Percentiles rank a stretch among this genome's conserved stretches.
These are phyloP conservation scores for Fusarium coicis DNA, from an alignment of 2,329 filamentous ascomycete species.

Conservation along the genomic window DNA sequence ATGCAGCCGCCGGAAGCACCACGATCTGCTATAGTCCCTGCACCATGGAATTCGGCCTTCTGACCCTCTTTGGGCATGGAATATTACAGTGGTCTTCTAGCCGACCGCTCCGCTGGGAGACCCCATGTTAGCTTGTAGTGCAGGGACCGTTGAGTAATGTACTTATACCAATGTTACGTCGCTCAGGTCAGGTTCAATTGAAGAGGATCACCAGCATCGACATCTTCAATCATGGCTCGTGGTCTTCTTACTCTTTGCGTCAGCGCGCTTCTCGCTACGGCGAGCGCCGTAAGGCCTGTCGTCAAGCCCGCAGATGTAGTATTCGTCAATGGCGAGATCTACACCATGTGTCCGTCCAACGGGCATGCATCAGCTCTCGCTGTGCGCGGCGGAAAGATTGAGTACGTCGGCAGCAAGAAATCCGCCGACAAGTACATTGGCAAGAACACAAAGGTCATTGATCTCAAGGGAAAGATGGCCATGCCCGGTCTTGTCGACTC, in stretches of 20 bases:
- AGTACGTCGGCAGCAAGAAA: constrained; percentile 35
- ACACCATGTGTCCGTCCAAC: constrained; percentile 35
- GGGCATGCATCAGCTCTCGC: constrained; percentile 33
- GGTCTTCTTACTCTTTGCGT: constrained; percentile 26
- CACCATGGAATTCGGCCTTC: background rate
- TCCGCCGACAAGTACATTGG: constrained; percentile 37
- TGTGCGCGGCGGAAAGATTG: constrained; percentile 35
- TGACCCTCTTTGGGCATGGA: background rate
- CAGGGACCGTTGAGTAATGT: background rate
- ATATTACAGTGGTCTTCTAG: background rate
- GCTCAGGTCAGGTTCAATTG: background rate
- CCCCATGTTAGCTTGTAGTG: background rate
- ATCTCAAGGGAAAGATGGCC: constrained; percentile 45
- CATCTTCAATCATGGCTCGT: constrained; percentile 27
- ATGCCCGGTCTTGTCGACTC: constrained; percentile 46
- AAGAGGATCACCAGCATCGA: background rate
- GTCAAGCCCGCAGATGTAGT: constrained; percentile 37
- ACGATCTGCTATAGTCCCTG: background rate
- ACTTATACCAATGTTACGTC: background rate
- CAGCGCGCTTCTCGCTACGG: constrained; percentile 25
- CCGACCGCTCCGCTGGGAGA: background rate
- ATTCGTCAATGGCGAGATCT: constrained; percentile 44
- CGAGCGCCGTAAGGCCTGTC: background rate
- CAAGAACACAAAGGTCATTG: constrained; percentile 38
- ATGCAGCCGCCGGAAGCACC: constrained; percentile 6